Evolutionary conservation across 805 yeast species (phyloP), one percentile per base, ranked within the genome.

Genomic region (Zygoascus bituminiphila): DNA sequence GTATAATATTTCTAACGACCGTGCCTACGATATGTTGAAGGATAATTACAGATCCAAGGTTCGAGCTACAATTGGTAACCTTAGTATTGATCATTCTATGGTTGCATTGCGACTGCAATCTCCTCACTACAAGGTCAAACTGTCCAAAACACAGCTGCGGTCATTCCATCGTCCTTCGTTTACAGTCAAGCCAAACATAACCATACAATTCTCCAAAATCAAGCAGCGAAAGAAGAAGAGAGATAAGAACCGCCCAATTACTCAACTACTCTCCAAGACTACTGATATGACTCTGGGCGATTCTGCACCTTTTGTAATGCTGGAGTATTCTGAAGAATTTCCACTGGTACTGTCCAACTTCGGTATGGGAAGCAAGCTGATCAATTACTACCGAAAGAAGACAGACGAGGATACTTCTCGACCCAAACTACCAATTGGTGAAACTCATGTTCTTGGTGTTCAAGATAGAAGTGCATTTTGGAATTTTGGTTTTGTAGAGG

Each of bases 391-490:
- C 65, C 76, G 98, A 55, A 91, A 91, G 62, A 79, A 77, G 51
- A 73, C 73, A 50, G 88, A 82, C 14, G 88, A 85, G 45, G 98
- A 93, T 63, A 76, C 78, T 3, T 73, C 84, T 4, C 77, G 98
- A 51, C 98, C 98, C 0, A 91, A 89, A 59, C 71, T 88, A 23
- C 77, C 87, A 1, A 74, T 88, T 38, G 98, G 98, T 41, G 98
- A 93, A 63, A 93, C 98, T 0, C 93, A 86, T 66, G 96, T 93
- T 2, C 71, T 93, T 33, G 97, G 96, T n/a, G 86, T 87, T 1
- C 96, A 89, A 62, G 98, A 93, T 66, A 76, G 94, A 58, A 86
- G 96, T 6, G 97, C 98, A 10, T 93, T 93, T 63, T 93, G 98
- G 98, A 93, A 89, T 64, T 93, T 88, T 69, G 98, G 98, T 1